Percentiles rank a stretch among this genome's conserved stretches.
These are phyloP conservation scores for Vitis amurensis DNA, from an alignment of 164 flowering plant species.

Conservation along the genomic window DNA sequence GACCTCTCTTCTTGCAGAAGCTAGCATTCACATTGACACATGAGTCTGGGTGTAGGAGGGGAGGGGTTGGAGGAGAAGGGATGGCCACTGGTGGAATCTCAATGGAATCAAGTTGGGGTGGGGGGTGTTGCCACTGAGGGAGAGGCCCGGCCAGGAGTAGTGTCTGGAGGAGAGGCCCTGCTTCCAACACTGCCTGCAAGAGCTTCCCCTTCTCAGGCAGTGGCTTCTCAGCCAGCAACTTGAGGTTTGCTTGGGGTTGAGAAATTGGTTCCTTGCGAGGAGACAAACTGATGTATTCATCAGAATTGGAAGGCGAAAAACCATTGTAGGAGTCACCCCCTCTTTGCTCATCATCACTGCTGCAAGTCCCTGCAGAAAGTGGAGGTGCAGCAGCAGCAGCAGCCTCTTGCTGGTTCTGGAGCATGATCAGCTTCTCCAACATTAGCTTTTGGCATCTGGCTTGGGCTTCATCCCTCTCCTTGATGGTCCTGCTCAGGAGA, in stretches of 20 bases:
- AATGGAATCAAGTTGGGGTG: slow-evolving; percentile 33
- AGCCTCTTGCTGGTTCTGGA: slow-evolving; percentile 8
- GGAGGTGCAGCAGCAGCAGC: background rate
- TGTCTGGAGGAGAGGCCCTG: slow-evolving; percentile 42
- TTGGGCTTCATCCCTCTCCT: slow-evolving; percentile 47
- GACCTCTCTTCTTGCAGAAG: slow-evolving; percentile 18
- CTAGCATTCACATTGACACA: slow-evolving; percentile 1
- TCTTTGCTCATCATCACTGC: slow-evolving; percentile 20
- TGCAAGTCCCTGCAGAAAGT: slow-evolving; percentile 1
- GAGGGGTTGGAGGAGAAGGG: slow-evolving; percentile 4
- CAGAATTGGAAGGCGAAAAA: slow-evolving; percentile 1
- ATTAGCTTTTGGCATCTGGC: slow-evolving; percentile 31
- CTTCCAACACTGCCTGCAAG: slow-evolving; percentile 41
- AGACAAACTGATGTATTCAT: slow-evolving; percentile 1
- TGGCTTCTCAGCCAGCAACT: slow-evolving; percentile 21
- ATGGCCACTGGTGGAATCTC: slow-evolving; percentile 38
- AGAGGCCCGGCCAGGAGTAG: slow-evolving; percentile 45
- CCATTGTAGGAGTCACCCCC: slow-evolving; percentile 5
- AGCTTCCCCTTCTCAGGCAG: slow-evolving; percentile 46
- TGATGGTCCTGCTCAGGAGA: slow-evolving; percentile 32
- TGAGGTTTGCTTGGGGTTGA: background rate
- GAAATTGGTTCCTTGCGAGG: background rate
- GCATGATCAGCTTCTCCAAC: slow-evolving; percentile 29
- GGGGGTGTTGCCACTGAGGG: slow-evolving; percentile 50
- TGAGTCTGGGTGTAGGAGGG: slow-evolving; percentile 6